These are phyloP conservation scores for Diatrype stigma DNA, from an alignment of 2,329 filamentous ascomycete genomes.

Conservation along the genomic window DNA sequence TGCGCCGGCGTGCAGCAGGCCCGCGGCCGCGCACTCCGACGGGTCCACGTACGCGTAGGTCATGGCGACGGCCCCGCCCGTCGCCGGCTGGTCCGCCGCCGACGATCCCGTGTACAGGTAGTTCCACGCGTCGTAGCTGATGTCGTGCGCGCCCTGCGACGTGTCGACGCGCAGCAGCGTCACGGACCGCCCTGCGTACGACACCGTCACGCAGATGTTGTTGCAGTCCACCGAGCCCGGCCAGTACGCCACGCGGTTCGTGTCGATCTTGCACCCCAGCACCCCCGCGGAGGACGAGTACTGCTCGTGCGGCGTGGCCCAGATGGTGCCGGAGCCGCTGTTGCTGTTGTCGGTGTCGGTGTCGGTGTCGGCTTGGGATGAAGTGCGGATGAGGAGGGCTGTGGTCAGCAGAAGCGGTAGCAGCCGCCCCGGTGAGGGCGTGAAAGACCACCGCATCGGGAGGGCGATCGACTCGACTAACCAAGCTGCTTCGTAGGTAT, in stretches of 20 bases:
- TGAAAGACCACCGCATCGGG: no score
- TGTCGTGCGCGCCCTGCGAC: slow-evolving; percentile 52
- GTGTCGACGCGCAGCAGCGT: slow-evolving; percentile 56
- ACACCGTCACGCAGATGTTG: slow-evolving; percentile 53
- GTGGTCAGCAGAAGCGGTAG: no score
- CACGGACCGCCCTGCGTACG: slow-evolving; percentile 43
- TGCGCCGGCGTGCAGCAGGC: slow-evolving; percentile 46
- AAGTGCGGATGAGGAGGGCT: no score
- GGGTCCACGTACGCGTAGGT: slow-evolving; percentile 45
- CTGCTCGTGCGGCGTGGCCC: slow-evolving; percentile 50
- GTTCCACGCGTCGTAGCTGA: slow-evolving; percentile 60
- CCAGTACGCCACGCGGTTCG: slow-evolving; percentile 59
- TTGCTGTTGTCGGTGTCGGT: not conserved
- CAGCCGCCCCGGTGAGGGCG: no score
- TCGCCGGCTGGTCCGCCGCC: slow-evolving; percentile 40
- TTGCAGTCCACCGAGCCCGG: slow-evolving; percentile 48
- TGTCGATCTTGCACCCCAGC: slow-evolving; percentile 57
- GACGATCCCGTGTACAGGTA: slow-evolving; percentile 48
- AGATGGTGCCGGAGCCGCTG: slow-evolving; percentile 23
- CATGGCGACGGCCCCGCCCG: slow-evolving; percentile 49
- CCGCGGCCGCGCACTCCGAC: slow-evolving; percentile 40
- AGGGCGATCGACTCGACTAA: not conserved
- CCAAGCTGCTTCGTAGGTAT: not conserved
- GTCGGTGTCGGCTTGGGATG: not conserved
- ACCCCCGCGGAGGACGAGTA: slow-evolving; percentile 56